Evolutionary conservation across 495 filamentous ascomycete species (phyloP), one percentile per base, ranked within the genome.

Genomic region (Aspergillus baeticus): DNA sequence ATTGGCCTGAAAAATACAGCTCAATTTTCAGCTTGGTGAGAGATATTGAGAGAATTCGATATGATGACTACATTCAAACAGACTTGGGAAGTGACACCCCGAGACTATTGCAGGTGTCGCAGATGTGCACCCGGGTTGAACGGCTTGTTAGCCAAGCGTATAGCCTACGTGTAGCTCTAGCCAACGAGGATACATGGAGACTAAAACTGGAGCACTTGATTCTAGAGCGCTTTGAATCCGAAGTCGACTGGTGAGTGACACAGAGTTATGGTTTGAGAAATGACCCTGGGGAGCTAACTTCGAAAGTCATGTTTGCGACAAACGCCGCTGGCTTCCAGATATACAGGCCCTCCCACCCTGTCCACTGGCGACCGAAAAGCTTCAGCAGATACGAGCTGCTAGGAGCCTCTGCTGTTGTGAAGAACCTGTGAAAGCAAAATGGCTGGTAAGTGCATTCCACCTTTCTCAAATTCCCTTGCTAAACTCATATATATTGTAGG

Each of bases 271-370:
- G 44, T 31, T 31, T 31, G 23, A 26, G n/a, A 33, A 13, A 33
- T n/a, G 14, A 22, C 10, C 10, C 15, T 18, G 11, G 11, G 1
- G 0, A 31, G 44, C 20, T 47, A 13, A 47, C 33, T 31, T 6
- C 21, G 23, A 31, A 22, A 47, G 44, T 47, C 44, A 47, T 10
- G 10, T 47, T 26, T 47, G 44, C 33, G 23, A 18, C 15, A 0
- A 47, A 10, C 44, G 44, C 29, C 44, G 20, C 22, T 47, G 44
- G 44, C n/a, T 29, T 47, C 33, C 44, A n/a, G 44, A 47, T 23
- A 31, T 31, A 21, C 21, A 29, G 21, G 44, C 44, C n/a, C 14
- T 47, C 14, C 44, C 44, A 11, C 14, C 15, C 44, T 47, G 44
- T 22, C 44, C 44, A 17, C 13, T 22, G 20, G 10, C 4, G 21